Evolutionary conservation across 2,329 filamentous ascomycete species (phyloP).

Genomic region (Diaporthe citriasiana): DNA sequence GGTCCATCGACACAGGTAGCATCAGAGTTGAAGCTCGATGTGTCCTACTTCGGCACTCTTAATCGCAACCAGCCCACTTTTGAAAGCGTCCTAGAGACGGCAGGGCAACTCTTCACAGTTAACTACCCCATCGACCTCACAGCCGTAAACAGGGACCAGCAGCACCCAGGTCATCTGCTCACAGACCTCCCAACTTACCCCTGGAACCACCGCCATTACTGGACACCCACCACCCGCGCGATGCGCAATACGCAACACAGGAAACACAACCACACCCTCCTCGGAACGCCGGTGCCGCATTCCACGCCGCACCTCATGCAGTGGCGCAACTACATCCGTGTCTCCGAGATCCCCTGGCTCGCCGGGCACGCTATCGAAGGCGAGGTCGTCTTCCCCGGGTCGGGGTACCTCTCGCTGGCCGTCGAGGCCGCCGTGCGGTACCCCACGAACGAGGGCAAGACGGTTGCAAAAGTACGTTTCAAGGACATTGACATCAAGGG

Average conservation of each 20-base stretch:
- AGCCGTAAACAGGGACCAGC: background rate
- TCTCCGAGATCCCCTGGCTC: constrained; percentile 55
- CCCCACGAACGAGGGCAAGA: background rate
- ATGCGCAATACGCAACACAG: constrained; percentile 23
- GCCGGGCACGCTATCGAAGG: constrained; percentile 51
- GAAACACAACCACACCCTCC: constrained; percentile 35
- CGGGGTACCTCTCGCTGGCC: constrained; percentile 44
- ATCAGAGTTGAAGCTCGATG: constrained; percentile 4
- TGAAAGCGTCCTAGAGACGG: constrained; percentile 15
- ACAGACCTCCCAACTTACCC: constrained; percentile 36
- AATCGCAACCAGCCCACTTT: background rate
- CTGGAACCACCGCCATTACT: constrained; percentile 42
- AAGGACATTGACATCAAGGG: constrained; percentile 19
- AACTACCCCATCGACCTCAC: constrained; percentile 26
- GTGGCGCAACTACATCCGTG: constrained; percentile 43
- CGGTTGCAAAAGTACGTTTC: background rate
- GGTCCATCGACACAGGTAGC: constrained; percentile 34
- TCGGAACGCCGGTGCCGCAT: constrained; percentile 21
- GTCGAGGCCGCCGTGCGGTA: constrained; percentile 44
- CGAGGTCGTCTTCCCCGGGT: constrained; percentile 55
- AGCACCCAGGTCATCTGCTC: background rate
- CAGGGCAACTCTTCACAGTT: background rate
- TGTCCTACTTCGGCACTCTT: background rate
- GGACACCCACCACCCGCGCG: constrained; percentile 38
- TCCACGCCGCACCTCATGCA: constrained; percentile 15